A percentile compares a stretch with the other conserved stretches of the same genome.
Conservation (phyloP, 495 filamentous ascomycete species). For the Rostrohypoxylon terebratum region DNA sequence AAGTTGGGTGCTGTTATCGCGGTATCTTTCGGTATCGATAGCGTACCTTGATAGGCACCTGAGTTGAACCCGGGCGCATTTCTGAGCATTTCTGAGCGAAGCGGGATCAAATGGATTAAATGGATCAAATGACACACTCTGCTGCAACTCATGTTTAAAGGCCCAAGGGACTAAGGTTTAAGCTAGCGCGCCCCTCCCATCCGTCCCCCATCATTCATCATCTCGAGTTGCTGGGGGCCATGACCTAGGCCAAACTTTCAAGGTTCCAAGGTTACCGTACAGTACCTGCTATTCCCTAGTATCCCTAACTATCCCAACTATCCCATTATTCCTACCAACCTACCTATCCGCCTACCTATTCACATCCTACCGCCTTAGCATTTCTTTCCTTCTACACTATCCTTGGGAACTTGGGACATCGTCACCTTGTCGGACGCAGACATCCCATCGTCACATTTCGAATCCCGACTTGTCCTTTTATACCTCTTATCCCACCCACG, state of each 20-base stretch:
- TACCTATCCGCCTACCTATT: background rate
- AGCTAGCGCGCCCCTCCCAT: conserved; percentile 12
- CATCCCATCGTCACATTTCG: conserved; percentile 22
- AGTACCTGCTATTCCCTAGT: background rate
- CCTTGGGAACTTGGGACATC: conserved; percentile 22
- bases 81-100: conserved; percentile 1
- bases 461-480: background rate
- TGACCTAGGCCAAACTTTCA: background rate
- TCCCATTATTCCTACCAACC: background rate
- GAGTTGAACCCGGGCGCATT: too few species aligned
- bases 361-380: conserved; percentile 16
- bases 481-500: conserved; percentile 17
- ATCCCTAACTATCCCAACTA: conserved; percentile 5
- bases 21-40: conserved; percentile 43
- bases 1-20: conserved; percentile 30
- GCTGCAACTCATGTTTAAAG: conserved; percentile 36
- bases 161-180: conserved; percentile 19
- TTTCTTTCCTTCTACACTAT: conserved; percentile 12
- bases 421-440: conserved; percentile 4
- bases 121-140: conserved; percentile 48
- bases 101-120: conserved; percentile 48
- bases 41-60: conserved; percentile 33
- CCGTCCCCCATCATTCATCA: conserved; percentile 13
- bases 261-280: background rate
- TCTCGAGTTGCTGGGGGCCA: background rate